Evolutionary conservation across 1,139 yeast species (phyloP), one percentile per base, ranked within the genome.

Genomic region (Yamadazyma trypodendri): DNA sequence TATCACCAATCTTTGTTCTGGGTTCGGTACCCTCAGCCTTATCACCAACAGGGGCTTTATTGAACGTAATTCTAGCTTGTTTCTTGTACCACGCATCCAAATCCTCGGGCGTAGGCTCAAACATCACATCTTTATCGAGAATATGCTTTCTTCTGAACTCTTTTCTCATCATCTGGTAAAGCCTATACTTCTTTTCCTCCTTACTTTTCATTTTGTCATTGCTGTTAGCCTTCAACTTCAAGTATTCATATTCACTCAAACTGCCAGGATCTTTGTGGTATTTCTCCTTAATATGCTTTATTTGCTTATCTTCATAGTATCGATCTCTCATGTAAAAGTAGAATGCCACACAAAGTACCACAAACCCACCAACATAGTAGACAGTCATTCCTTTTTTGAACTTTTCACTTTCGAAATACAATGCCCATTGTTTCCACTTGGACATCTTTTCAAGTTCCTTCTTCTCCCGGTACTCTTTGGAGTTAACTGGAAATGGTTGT

Each of bases 271-370:
- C 72, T 1, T 55, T 58, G 4, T 56, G 62, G 39, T 70, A 69
- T 50, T 72, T 72, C 38, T 60, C 64, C 41, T 72, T 60, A 33
- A 73, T 68, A 35, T 66, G 65, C 24, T 67, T 58, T 43, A 81
- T 65, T 51, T 82, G 89, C 41, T 76, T 69, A 46, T 84, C 94
- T 55, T 80, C 81, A 37, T 72, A 64, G 55, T 75, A 84, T 34
- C 83, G 60, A 50, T 83, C 86, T 49, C 81, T 67, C 79, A 84
- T 80, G 55, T 81, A 81, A 51, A 73, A 75, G 45, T 78, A 74
- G 40, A 87, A 85, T 38, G 82, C 77, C 17, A 75, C 68, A 28
- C 79, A 58, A 48, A 82, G 73, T 14, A 74, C 64, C 1, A 69
- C 65, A 52, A 84, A 83, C 2, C 79, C 74, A 21, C 76, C 78